phyloP scores from a whole-genome alignment of 1,284 basidiomycete genomes.

The Microbotryomycetes sp. region DNA sequence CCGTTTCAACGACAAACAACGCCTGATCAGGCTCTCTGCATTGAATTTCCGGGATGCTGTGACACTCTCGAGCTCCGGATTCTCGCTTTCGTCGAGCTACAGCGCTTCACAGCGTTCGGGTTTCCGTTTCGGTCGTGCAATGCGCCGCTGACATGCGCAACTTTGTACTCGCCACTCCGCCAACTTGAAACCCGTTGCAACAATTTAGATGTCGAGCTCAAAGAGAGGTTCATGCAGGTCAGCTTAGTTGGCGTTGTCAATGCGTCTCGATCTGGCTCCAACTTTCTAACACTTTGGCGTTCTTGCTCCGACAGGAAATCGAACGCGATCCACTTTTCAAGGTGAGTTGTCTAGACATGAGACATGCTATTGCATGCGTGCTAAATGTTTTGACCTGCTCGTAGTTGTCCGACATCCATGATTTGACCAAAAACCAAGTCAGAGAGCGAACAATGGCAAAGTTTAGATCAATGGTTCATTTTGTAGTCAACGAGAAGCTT shows the following conservation, averaged over 20 bases:
- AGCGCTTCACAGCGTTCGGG: no score
- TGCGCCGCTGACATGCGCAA: not conserved
- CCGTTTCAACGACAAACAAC: not conserved
- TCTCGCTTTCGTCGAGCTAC: no score
- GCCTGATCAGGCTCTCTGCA: not conserved
- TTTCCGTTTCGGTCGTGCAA: not conserved
- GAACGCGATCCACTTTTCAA: slow-evolving; percentile 25
- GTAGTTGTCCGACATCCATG: slow-evolving; percentile 52
- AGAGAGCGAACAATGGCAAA: slow-evolving; percentile 48
- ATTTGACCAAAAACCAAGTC: slow-evolving; percentile 51
- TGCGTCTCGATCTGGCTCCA: not conserved
- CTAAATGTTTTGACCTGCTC: no score
- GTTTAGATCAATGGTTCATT: slow-evolving; percentile 47
- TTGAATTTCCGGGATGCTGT: no score
- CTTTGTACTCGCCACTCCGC: not conserved
- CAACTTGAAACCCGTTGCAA: not conserved
- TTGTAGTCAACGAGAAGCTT: slow-evolving; percentile 47
- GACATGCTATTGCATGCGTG: no score
- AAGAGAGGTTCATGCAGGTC: slow-evolving; percentile 35
- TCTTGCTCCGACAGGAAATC: slow-evolving; percentile 14
- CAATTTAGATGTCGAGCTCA: slow-evolving; percentile 35
- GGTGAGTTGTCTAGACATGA: slow-evolving; percentile 4
- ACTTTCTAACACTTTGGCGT: not conserved
- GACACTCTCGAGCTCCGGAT: no score
- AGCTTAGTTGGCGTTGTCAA: not conserved